Evolutionary conservation across 2,329 filamentous ascomycete genomes (phyloP).

Genomic region (Curvularia verruculosa): DNA sequence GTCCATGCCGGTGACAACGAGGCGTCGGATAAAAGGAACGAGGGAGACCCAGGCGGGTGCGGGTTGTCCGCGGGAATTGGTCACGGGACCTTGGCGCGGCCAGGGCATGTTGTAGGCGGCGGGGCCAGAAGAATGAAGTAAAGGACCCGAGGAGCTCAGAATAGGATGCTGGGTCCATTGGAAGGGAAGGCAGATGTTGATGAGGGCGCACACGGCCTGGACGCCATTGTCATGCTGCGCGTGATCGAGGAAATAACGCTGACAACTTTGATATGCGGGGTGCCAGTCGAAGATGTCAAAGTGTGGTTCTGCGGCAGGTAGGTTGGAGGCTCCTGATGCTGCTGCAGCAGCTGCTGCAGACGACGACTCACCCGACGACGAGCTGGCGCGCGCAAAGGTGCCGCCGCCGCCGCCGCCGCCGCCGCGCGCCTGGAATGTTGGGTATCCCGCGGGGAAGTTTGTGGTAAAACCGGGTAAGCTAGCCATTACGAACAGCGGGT

Average conservation of each 20-base stretch:
- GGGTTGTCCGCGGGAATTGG: constrained; percentile 46
- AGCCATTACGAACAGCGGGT: constrained; percentile 26
- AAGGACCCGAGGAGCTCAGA: constrained; percentile 42
- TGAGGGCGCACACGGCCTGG: constrained; percentile 84
- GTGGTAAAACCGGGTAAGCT: constrained; percentile 40
- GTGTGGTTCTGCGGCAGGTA: constrained; percentile 39
- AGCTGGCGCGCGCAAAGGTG: constrained; percentile 35
- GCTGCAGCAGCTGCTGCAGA: constrained; percentile 11
- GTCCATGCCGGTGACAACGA: constrained; percentile 92
- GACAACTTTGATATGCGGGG: constrained; percentile 86
- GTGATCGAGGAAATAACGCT: constrained; percentile 88
- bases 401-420: constrained; percentile 36
- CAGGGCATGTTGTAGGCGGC: constrained; percentile 48
- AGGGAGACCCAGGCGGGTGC: constrained; percentile 66
- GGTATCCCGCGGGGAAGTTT: constrained; percentile 43
- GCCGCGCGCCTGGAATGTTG: constrained; percentile 35
- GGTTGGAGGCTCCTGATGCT: constrained; percentile 8
- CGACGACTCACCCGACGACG: constrained; percentile 34
- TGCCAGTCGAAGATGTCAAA: constrained; percentile 94
- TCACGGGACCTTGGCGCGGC: constrained; percentile 51
- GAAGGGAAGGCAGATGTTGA: constrained; percentile 91
- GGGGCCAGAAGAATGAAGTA: constrained; percentile 41
- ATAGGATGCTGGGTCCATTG: constrained; percentile 68
- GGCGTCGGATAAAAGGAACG: constrained; percentile 85
- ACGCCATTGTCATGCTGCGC: constrained; percentile 83